Base-by-base conservation (phyloP, 148 eudicot species). In the Euryodendron excelsum region DNA sequence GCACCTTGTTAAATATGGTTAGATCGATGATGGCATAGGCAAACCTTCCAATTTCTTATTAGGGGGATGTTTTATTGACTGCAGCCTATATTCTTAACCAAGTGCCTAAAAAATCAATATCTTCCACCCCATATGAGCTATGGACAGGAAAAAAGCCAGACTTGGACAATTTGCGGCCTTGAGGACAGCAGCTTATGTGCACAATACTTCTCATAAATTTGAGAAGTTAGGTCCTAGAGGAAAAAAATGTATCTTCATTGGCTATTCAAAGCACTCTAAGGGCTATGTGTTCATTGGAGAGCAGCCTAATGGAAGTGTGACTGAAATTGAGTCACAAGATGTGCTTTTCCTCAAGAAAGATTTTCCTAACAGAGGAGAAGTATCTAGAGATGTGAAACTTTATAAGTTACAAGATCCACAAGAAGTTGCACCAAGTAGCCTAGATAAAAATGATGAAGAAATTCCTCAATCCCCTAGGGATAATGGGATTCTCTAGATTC, bases 221-320 rank as follows among this genome's bases (percentile, higher is more conserved):
- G 31, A 52, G 70, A 77, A 77, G 41, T 44, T 77, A 9, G 79
- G 79, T n/a, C 63, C 79, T 3, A 66, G 28, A n/a, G 62, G 62
- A 1, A 77, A 65, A 15, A 77, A 77, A 8, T 50, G 63, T 50
- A 30, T 31, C 20, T 77, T 66, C 20, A 34, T 77, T 1, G 3
- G 73, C 13, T 68, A 66, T 14, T 37, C 47, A 7, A 12, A 68
- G 1, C 63, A 68, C 13, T 77, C 74, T 1, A 77, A 55, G n/a
- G 63, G 80, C 0, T 77, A 67, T 68, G 31, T 68, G 58, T 66
- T 66, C 21, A 33, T 74, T 20, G n/a, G 66, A 45, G 15, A 39
- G 30, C 17, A 30, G 18, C 1, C 31, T 0, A 7, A 74, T 74
- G 66, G 33, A 18, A 39, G 30, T n/a, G 14, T 74, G 15, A 31